A percentile compares a stretch with the other conserved stretches of the same genome.
Conservation (phyloP, 495 filamentous ascomycete species). For the Neurospora sp. region DNA sequence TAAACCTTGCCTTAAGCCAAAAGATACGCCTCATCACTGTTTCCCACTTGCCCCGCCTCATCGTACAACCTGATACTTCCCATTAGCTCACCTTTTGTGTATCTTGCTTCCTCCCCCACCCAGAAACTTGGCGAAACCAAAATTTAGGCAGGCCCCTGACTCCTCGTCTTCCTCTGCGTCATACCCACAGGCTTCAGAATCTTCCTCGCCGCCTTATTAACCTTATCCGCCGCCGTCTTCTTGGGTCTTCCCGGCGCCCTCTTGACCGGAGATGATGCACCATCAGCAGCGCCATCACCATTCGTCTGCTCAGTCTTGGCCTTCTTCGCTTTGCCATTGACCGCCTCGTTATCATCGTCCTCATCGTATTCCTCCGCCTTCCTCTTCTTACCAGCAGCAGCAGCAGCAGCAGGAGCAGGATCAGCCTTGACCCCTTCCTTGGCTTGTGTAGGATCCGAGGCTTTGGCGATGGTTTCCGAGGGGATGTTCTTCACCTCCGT, state of each 20-base stretch:
- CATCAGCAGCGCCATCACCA: not conserved
- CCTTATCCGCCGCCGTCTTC: not conserved
- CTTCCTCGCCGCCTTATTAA: not conserved
- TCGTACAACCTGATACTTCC: not conserved
- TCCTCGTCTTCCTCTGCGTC: constrained; percentile 33
- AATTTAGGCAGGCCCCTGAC: constrained; percentile 29
- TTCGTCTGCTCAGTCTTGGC: constrained; percentile 21
- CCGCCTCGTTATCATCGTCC: constrained; percentile 6
- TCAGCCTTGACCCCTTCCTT: constrained; percentile 1
- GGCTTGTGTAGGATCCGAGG: not conserved
- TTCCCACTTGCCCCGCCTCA: not conserved
- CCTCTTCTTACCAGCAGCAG: constrained; percentile 5
- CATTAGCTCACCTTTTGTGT: not conserved
- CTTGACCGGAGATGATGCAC: not conserved
- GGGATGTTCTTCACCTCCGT: constrained; percentile 10
- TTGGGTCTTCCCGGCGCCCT: not conserved
- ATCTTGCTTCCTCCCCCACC: not conserved
- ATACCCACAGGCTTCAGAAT: constrained; percentile 19
- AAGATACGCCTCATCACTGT: not conserved
- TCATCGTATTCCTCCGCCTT: constrained; percentile 8
- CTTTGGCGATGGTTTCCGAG: not conserved
- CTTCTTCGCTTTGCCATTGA: constrained; percentile 23
- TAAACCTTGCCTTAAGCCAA: not conserved
- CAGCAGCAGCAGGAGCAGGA: constrained; percentile 5
- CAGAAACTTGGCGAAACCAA: not conserved